Evolutionary conservation across 352 stramenopile genomes (phyloP), one percentile per base, ranked within the genome.

Genomic region (Globisporangium echinulatum): DNA sequence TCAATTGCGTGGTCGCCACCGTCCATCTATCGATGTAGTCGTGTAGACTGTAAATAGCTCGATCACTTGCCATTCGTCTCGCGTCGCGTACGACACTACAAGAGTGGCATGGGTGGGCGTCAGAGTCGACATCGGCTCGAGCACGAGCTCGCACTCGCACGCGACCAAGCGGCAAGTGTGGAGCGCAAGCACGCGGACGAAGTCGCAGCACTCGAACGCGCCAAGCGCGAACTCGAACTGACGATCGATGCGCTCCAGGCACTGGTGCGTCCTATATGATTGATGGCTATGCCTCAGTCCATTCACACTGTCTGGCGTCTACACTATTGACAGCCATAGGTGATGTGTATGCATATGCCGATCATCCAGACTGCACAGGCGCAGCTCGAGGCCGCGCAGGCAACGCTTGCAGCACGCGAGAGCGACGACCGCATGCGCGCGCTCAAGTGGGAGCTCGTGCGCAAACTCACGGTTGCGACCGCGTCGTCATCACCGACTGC

Each of bases 381-480:
- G 2, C 75, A 87, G 54, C 44, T 87, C 4, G 79, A 88, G 54
- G 75, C 64, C 5, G 77, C 88, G 10, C 72, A 72, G 9, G 62
- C 65, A 43, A 79, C 65, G 25, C 57, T 69, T 15, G 59, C 63
- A 19, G 77, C 73, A 5, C 40, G 62, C 4, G 67, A 83, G 37
- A 74, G 61, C 8, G 79, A 90, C 55, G 78, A 88, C 33, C 77
- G 77, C 44, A 81, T 84, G 69, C 86, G 88, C 60, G 81, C 74
- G 4, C 57, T 90, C 42, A 88, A 90, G 51, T 90, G 79, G 78
- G 81, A 90, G 58, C 68, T 90, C 10, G 75, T 90, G 43, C 81
- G 81, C 0, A 74, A 82, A 13, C 63, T 87, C 4, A 70, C 68
- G 3, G 59, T 71, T 13, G 42, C 65, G 6, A 62, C 53, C 9